These are phyloP conservation scores for Fusarium veterinarium DNA, from an alignment of 2,329 filamentous ascomycete species.

Conservation along the genomic window DNA sequence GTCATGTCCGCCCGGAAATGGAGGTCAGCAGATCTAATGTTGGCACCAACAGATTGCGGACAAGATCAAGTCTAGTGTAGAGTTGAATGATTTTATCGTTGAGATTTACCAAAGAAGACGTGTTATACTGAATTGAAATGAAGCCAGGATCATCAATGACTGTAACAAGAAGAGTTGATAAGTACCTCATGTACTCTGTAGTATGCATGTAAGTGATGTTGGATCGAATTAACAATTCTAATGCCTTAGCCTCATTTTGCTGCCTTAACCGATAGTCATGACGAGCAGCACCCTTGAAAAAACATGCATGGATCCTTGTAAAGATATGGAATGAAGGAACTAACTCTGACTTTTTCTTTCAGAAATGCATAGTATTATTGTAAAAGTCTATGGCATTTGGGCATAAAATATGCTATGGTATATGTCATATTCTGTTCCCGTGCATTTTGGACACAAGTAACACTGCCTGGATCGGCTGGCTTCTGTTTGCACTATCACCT, in stretches of 20 bases:
- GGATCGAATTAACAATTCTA: background rate
- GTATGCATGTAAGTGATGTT: background rate
- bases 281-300: background rate
- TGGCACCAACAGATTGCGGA: background rate
- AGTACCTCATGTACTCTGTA: background rate
- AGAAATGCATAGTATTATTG: background rate
- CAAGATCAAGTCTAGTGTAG: background rate
- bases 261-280: conserved; percentile 18
- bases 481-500: background rate
- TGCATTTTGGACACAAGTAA: background rate
- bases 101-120: background rate
- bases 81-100: background rate
- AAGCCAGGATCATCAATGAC: background rate
- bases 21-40: conserved; percentile 21
- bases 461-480: background rate
- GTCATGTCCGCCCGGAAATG: conserved; percentile 21
- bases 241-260: conserved; percentile 33
- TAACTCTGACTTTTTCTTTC: background rate
- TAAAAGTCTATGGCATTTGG: background rate
- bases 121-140: background rate
- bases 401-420: background rate
- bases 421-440: background rate
- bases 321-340: background rate
- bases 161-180: background rate
- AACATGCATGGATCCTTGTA: background rate